Base-by-base conservation (phyloP, 768 basidiomycete genomes). In the Pleurotus sapidus region DNA sequence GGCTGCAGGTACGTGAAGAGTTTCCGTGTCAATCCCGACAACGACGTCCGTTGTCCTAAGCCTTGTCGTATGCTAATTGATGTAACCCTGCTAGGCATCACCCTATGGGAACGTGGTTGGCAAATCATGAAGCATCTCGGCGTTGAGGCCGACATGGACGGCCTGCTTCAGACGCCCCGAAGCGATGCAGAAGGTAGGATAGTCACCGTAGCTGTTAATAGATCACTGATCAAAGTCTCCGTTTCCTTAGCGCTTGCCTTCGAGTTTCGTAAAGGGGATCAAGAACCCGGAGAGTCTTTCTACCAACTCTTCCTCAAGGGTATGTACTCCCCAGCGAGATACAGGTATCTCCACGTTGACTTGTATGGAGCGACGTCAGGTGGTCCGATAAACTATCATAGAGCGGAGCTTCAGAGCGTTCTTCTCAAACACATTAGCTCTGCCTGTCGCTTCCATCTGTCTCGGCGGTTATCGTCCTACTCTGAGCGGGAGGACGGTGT, bases 381-480 rank as follows among this genome's bases (percentile, higher is more conserved):
- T 7, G 71, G 70, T 8, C 40, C 57, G 1, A 51, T 71, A 27
- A 45, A 46, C 5, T 68, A 63, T 53, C 81, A 81, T 59, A 74
- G 82, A 30, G 72, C 75, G 4, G 78, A 82, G 54, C 72, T 83
- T 46, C 78, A 81, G 40, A 55, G 65, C 7, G 67, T 73, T 8
- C 65, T 83, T 18, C 66, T 82, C 30, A 65, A 69, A 8, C 64
- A 72, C 57, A 58, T 81, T 42, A 62, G 70, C 2, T 47, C 70
- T 2, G 63, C 63, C 5, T 71, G 65, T 57, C 67, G 61, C 20
- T 66, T 71, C 3, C 66, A 75, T 54, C 70, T 75, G 3, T 64
- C 67, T 14, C 80, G 78, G 57, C 76, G 74, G n/a, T 68, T 83
- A 1, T 60, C 67, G 14, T 68, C 71, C 0, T 82, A 78, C 57